Evolutionary conservation across 176 grass and related monocot genomes (phyloP), one percentile per base, ranked within the genome.

Genomic region (Puya raimondii): DNA sequence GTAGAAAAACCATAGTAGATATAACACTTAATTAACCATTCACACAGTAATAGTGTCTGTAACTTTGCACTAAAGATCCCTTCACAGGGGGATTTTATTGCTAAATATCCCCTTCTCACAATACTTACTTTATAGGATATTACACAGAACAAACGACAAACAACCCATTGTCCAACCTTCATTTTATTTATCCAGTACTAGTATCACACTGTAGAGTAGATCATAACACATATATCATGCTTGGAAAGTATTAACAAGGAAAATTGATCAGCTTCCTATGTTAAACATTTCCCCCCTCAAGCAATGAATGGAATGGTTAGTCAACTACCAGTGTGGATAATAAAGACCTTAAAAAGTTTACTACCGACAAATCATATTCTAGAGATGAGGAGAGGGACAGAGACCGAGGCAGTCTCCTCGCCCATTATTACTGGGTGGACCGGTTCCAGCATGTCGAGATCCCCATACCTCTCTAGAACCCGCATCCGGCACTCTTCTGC

Each of bases 401-500:
- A 99, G 70, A 93, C 72, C 0, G 87, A 71, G 61, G 79, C 77
- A 2, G 64, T 74, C 68, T 99, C 89, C 26, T 99, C 90, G 0
- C 70, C 89, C 33, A 42, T 42, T 81, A 83, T 90, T 13, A 77
- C 81, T 73, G 89, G 84, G 50, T 92, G 86, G 75, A 81, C 79
- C 80, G 86, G 83, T 80, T 96, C 86, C 57, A 87, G 59, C 76
- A 77, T 79, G 63, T 86, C 83, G 22, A 93, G 64, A 48, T 93
- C 82, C 72, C 94, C 86, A 10, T 86, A 99, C 66, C 80, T 87
- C 80, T 99, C 94, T 48, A 99, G 67, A 10, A 99, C 94, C 21
- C 95, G 78, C 87, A 94, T 91, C 58, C 76, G 75, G 75, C 87
- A 94, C 71, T 99, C 95, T 59, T 99, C 95, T 3, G 95, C 95